These are phyloP conservation scores for Tilletia indica DNA, from an alignment of 1,284 basidiomycete species.

Conservation along the genomic window DNA sequence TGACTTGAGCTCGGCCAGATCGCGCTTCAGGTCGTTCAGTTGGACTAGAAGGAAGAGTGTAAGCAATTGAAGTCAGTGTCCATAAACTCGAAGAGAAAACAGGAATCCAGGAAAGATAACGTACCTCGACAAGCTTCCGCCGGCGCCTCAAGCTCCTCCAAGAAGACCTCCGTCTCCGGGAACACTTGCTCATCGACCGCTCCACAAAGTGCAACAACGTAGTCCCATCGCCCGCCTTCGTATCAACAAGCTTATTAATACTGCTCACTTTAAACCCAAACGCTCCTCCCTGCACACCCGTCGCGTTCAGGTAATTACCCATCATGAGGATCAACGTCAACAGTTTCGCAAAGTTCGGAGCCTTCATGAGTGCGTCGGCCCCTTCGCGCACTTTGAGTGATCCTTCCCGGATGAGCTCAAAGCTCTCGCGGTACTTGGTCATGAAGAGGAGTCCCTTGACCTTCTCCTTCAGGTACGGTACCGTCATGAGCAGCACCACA, in stretches of 20 bases:
- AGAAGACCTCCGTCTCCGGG: constrained; percentile 79
- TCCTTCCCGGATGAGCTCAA: constrained; percentile 41
- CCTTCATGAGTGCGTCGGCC: constrained; percentile 48
- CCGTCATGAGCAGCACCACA: constrained; percentile 94
- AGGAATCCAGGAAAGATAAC: constrained; percentile 32
- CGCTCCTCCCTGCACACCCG: constrained; percentile 92
- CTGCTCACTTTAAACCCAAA: constrained; percentile 96
- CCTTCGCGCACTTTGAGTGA: constrained; percentile 44
- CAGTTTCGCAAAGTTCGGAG: constrained; percentile 45
- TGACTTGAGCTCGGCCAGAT: constrained; percentile 55
- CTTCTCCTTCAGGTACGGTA: constrained; percentile 83
- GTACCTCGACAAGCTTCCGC: constrained; percentile 88
- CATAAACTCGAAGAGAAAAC: neutral
- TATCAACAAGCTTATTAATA: constrained; percentile 98
- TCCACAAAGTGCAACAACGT: constrained; percentile 94
- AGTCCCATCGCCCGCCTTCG: constrained; percentile 79
- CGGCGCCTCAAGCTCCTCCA: constrained; percentile 83
- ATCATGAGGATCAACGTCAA: constrained; percentile 72
- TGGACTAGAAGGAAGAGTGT: constrained; percentile 32
- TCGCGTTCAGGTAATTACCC: constrained; percentile 97
- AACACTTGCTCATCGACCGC: constrained; percentile 80
- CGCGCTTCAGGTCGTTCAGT: constrained; percentile 49
- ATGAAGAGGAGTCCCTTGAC: constrained; percentile 89
- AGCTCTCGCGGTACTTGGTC: constrained; percentile 52
- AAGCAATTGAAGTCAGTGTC: neutral